Conservation (phyloP, 345 rosid genomes). For the Excoecaria agallocha region DNA sequence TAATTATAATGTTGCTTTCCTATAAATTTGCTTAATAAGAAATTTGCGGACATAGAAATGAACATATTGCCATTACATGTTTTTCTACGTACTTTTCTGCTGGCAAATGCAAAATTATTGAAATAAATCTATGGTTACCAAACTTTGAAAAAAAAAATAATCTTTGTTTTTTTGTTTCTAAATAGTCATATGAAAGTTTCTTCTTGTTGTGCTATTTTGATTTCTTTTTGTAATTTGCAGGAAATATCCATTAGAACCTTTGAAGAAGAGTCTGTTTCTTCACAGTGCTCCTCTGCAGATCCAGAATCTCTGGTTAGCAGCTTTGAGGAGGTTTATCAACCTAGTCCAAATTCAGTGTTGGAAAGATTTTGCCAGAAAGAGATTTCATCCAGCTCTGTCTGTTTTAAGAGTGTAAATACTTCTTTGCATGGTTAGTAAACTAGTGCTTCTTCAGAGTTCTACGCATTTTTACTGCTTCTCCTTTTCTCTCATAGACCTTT, state of each 20-base stretch:
- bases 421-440: slow-evolving; percentile 43
- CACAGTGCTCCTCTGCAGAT: slow-evolving; percentile 38
- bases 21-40: no score
- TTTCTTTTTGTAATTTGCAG: slow-evolving; percentile 16
- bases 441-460: slow-evolving; percentile 1
- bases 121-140: no score
- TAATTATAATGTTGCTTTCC: no score
- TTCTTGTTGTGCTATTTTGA: not conserved
- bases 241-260: slow-evolving; percentile 27
- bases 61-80: no score
- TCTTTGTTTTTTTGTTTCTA: not conserved
- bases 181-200: not conserved
- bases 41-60: no score
- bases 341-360: slow-evolving; percentile 84
- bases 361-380: slow-evolving; percentile 43
- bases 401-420: slow-evolving; percentile 24
- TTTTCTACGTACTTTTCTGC: no score
- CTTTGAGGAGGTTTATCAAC: slow-evolving; percentile 56
- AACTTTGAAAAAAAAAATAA: not conserved
- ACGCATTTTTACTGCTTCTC: not conserved
- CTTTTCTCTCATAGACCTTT: not conserved
- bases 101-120: no score
- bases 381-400: slow-evolving; percentile 27
- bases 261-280: slow-evolving; percentile 41
- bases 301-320: slow-evolving; percentile 43